These are phyloP conservation scores for Biscogniauxia sp. DNA, from an alignment of 2,329 filamentous ascomycete genomes.

Conservation along the genomic window DNA sequence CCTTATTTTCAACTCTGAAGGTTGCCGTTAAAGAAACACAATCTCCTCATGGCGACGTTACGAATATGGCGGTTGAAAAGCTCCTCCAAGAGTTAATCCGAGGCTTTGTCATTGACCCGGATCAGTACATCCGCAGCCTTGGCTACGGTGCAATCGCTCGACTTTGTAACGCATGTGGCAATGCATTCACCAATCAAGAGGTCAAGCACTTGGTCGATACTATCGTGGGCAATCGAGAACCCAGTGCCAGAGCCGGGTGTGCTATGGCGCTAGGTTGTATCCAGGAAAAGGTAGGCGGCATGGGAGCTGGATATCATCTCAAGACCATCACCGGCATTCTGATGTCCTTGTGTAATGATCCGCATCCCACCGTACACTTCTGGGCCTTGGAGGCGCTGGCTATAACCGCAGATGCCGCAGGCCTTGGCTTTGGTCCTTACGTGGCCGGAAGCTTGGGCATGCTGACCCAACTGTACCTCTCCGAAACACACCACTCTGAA, in stretches of 20 bases:
- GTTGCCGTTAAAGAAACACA: conserved; percentile 80
- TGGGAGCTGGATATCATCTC: conserved; percentile 93
- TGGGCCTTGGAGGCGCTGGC: conserved; percentile 91
- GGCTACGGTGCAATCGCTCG: conserved; percentile 83
- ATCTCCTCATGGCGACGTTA: conserved; percentile 70
- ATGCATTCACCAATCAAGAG: conserved; percentile 82
- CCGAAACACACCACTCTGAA: conserved; percentile 87
- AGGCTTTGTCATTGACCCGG: conserved; percentile 75
- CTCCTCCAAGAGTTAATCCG: conserved; percentile 73
- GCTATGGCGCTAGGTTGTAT: conserved; percentile 92
- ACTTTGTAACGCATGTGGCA: conserved; percentile 81
- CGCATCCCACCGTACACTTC: conserved; percentile 92
- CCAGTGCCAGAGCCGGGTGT: conserved; percentile 88
- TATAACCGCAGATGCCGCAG: conserved; percentile 85
- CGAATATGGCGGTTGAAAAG: conserved; percentile 73
- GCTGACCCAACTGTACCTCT: conserved; percentile 88
- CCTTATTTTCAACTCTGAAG: conserved; percentile 75
- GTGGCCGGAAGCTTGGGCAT: conserved; percentile 90
- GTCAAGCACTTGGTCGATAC: conserved; percentile 92
- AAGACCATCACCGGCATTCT: conserved; percentile 97
- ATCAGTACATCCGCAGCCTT: conserved; percentile 81
- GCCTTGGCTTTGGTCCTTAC: conserved; percentile 86
- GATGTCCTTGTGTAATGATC: conserved; percentile 96
- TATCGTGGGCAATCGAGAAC: conserved; percentile 90
- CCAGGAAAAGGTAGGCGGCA: conserved; percentile 91